Evolutionary conservation across 495 filamentous ascomycete species (phyloP).

Genomic region (Parathielavia hyrcaniae): DNA sequence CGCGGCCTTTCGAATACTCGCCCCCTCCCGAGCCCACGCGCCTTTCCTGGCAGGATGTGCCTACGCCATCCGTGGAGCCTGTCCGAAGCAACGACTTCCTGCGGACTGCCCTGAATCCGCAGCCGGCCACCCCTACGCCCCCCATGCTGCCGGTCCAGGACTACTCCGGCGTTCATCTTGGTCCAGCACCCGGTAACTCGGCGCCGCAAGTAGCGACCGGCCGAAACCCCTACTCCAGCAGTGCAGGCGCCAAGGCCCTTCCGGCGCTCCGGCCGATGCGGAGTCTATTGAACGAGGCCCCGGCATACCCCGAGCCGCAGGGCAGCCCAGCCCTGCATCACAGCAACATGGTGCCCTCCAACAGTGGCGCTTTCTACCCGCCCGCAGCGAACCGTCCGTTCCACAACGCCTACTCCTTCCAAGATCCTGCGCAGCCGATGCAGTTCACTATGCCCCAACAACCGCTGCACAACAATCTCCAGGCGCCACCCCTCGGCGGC

Average conservation of each 20-base stretch:
- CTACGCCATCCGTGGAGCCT: slow-evolving; percentile 13
- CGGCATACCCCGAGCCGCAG: slow-evolving; percentile 27
- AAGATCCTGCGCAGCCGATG: slow-evolving; percentile 29
- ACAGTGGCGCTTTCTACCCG: slow-evolving; percentile 37
- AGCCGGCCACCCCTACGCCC: slow-evolving; percentile 13
- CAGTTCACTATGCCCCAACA: slow-evolving; percentile 23
- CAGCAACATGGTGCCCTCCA: slow-evolving; percentile 32
- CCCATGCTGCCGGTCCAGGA: slow-evolving; percentile 4
- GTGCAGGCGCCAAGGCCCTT: slow-evolving; percentile 25
- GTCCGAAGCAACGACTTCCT: slow-evolving; percentile 34
- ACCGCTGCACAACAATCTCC: neutral
- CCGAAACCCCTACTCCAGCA: slow-evolving; percentile 28
- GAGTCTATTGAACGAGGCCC: slow-evolving; percentile 21
- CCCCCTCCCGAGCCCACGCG: slow-evolving; percentile 4
- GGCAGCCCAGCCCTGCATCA: slow-evolving; percentile 24
- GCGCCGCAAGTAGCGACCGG: slow-evolving; percentile 5
- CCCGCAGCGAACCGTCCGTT: slow-evolving; percentile 35
- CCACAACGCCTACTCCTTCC: slow-evolving; percentile 36
- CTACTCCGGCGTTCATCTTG: neutral
- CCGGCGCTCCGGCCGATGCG: slow-evolving; percentile 41
- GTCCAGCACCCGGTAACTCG: slow-evolving; percentile 1
- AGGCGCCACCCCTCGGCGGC: slow-evolving; percentile 1
- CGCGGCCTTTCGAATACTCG: slow-evolving; percentile 15
- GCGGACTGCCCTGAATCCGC: slow-evolving; percentile 40
- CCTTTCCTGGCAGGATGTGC: neutral